Evolutionary conservation across 352 stramenopile species (phyloP), one percentile per base, ranked within the genome.

Genomic region (Phytophthora agathidicida): DNA sequence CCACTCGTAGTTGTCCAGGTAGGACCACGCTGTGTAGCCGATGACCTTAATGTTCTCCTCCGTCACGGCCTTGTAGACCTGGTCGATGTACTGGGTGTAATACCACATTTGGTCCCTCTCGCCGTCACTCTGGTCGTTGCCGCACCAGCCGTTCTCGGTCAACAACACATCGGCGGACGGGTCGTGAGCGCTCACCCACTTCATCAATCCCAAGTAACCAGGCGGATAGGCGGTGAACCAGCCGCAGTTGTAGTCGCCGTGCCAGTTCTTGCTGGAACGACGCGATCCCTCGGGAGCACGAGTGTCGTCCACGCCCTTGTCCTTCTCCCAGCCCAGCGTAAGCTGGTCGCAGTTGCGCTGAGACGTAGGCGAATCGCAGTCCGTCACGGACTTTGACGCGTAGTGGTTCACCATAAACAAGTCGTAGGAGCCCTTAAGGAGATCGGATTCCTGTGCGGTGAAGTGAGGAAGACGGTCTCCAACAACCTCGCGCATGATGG

Each of bases 1-100:
- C 95, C 95, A 98, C 65, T 98, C 95, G 64, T 97, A 98, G 60
- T 98, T 98, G 68, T 98, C 93, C 49, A 98, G 68, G n/a, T 98
- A 86, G 32, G 76, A 93, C 92, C 94, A 98, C 14, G 87, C 88
- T 69, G 94, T 96, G 65, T 98, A 98, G 4, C 86, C 90, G 35
- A 77, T 63, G 22, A 98, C 55, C 28, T 67, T 59, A 30, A 86
- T 73, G 7, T 77, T 68, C 47, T 77, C 65, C 37, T 82, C 54
- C 14, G 60, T 65, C 26, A 86, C 78, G 23, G 73, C 75, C 20
- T 66, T 65, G 64, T 86, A 75, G 36, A 85, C 75, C 47, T 77
- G 60, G 14, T 61, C 58, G 19, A 85, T 48, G 45, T 81, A 75
- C 31, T 54, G 70, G 20, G 72, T 49, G 37, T 68, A 81, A 33